Percentiles rank a stretch among this genome's conserved stretches.
These are phyloP conservation scores for Sporobolus alterniflorus DNA, from an alignment of 202 grass and related monocot species.

Conservation along the genomic window DNA sequence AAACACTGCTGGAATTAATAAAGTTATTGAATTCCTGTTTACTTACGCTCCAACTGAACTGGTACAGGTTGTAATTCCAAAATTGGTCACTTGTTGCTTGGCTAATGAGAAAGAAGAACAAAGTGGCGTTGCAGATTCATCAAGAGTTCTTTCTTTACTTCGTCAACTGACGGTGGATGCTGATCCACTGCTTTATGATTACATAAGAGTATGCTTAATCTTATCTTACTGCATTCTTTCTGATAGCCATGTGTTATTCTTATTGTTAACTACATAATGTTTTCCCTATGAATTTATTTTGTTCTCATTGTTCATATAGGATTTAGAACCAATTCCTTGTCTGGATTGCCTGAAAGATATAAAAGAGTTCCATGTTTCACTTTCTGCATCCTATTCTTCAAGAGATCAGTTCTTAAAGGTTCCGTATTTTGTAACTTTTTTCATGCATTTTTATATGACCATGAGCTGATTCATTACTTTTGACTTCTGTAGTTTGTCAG, in stretches of 20 bases:
- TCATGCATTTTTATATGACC: constrained; percentile 22
- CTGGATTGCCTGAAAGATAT: constrained; percentile 92
- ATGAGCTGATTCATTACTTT: constrained; percentile 44
- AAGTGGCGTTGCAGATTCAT: constrained; percentile 49
- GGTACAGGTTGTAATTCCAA: constrained; percentile 82
- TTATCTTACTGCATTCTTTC: constrained; percentile 31
- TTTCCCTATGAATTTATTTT: constrained; percentile 33
- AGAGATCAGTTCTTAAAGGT: constrained; percentile 94
- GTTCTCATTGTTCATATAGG: constrained; percentile 61
- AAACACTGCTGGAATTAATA: neutral
- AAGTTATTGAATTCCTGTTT: constrained; percentile 1
- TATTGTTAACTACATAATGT: neutral
- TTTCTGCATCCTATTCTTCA: constrained; percentile 66
- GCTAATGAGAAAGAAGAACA: constrained; percentile 42
- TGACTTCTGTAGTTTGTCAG: constrained; percentile 68
- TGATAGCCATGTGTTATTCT: constrained; percentile 21
- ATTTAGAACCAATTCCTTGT: constrained; percentile 83
- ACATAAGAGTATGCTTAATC: constrained; percentile 73
- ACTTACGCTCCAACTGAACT: constrained; percentile 33
- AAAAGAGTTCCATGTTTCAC: constrained; percentile 67
- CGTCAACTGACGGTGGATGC: constrained; percentile 81
- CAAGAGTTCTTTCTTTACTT: constrained; percentile 79
- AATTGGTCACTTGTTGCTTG: constrained; percentile 80
- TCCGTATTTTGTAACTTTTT: constrained; percentile 25
- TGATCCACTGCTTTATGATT: constrained; percentile 79